Evolutionary conservation across 148 eudicot species (phyloP), one percentile per base, ranked within the genome.

Genomic region (Chenopodium album): DNA sequence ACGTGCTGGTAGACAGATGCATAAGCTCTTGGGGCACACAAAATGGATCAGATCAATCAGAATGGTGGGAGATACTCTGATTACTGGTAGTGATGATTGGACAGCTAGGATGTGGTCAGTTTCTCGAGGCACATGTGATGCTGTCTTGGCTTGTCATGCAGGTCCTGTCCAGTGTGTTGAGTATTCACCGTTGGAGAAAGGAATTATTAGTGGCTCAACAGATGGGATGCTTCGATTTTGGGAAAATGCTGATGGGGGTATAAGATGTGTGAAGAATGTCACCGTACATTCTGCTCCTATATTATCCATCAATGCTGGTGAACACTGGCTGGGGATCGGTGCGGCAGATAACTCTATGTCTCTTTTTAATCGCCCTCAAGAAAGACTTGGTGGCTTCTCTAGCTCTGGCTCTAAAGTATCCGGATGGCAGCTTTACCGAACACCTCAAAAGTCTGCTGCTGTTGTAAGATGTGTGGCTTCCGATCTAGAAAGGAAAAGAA

Each of bases 341-440:
- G 99, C 99, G 73, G 97, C 98, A 1, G 99, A 96, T 88, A 96
- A 96, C 83, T 92, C 99, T 31, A 92, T 96, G 99, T 96, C 99
- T 47, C 87, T 96, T 19, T 96, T 90, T 74, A 88, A 96, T 80
- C 92, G 98, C 9, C 94, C 97, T 71, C 98, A 95, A 84, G 98
- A 95, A 83, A 91, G 98, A 80, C 89, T 91, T 20, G 97, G 92
- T 46, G 92, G 93, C 41, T 80, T 90, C 34, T 84, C 98, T 67
- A 81, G 83, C 77, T 62, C 93, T 4, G 98, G 93, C 17, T 85
- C 95, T 26, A 96, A 92, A 87, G 88, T 88, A 73, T 84, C 90
- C 26, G 95, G 94, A 66, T 96, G 99, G 99, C 99, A 96, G 87
- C 98, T 96, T 78, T 96, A 96, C 81, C 85, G 99, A 85, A 96